Base-by-base conservation (phyloP, 768 basidiomycete species). In the Phanerochaete carnosa region DNA sequence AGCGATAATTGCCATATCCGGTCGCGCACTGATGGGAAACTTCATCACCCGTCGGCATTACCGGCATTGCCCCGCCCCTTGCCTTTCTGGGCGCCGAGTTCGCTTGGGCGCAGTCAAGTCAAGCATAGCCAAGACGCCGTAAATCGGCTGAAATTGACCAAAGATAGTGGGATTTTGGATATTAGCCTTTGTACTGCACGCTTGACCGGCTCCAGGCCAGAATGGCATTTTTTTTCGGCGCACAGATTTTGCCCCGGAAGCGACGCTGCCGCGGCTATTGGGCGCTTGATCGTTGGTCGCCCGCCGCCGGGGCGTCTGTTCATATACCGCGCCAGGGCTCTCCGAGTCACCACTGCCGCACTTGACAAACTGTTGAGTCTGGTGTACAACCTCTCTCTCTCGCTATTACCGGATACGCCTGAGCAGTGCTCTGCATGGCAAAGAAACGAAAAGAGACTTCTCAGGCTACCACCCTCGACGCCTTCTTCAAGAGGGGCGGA, bases 391-490 rank as follows among this genome's bases (percentile, higher is more conserved):
- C 43, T 30, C 39, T 28, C 39, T 45, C 22, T 16, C 33, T 28
- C n/a, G n/a, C 8, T 33, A 23, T 39, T 9, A 19, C 26, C 22
- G n/a, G 13, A 26, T 45, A 45, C 33, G 43, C 25, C 22, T 30
- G 37, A 47, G 5, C 55, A 32, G 26, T 28, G 15, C 28, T 13
- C 45, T 19, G 55, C 35, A 66, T 66, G 64, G 63, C 63, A 29
- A 72, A 68, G 63, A 73, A 73, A 59, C 68, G 72, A 35, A 73
- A 73, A 37, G 61, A 69, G 22, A 59, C 68, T 2, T 29, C 69
- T n/a, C 70, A 67, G 59, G 62, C 70, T 0, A 58, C 66, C 11
- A 71, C 70, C 0, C 55, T 71, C 28, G 66, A 65, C 49, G 66
- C 69, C 43, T 71, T 69, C 60, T 71, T 71, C 54, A 58, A 50